Percentiles rank a stretch among this genome's conserved stretches.
Evolutionary conservation across 2,329 filamentous ascomycete species (phyloP).

Genomic region (Bipolaris zeicola): DNA sequence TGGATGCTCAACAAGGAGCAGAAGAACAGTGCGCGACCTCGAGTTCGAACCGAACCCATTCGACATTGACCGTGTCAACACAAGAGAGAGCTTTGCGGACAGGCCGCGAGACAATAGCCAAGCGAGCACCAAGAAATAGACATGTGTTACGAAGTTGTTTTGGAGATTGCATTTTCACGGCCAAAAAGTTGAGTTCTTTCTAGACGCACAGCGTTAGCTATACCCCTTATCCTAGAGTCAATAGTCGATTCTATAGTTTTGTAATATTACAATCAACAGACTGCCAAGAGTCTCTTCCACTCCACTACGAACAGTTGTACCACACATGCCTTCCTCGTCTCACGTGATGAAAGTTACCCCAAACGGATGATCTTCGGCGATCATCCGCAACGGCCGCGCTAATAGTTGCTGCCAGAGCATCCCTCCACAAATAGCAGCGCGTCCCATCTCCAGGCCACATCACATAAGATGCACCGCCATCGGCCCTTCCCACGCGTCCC

Average conservation of each 20-base stretch:
- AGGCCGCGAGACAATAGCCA: slow-evolving; percentile 30
- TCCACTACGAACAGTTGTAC: too few species aligned
- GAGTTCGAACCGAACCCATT: slow-evolving; percentile 54
- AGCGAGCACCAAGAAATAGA: slow-evolving; percentile 19
- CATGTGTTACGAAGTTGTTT: slow-evolving; percentile 5
- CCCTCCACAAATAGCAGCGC: neutral
- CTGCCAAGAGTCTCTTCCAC: neutral
- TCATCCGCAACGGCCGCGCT: neutral
- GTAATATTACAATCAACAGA: slow-evolving; percentile 5
- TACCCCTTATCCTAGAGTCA: slow-evolving; percentile 18
- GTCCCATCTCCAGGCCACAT: slow-evolving; percentile 16
- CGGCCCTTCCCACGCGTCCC: neutral
- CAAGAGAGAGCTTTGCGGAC: slow-evolving; percentile 51
- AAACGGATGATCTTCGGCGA: neutral
- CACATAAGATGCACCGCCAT: slow-evolving; percentile 13
- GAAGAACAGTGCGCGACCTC: slow-evolving; percentile 29
- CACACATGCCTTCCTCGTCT: neutral
- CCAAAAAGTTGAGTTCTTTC: slow-evolving; percentile 9
- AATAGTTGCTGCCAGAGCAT: neutral
- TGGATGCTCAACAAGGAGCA: slow-evolving; percentile 35
- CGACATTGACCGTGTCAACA: slow-evolving; percentile 57
- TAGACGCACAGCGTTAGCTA: slow-evolving; percentile 25
- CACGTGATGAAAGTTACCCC: neutral
- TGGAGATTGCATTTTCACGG: slow-evolving; percentile 5
- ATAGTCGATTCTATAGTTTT: slow-evolving; percentile 6